Conservation (phyloP, 495 filamentous ascomycete genomes). For the Daldinia loculata region DNA sequence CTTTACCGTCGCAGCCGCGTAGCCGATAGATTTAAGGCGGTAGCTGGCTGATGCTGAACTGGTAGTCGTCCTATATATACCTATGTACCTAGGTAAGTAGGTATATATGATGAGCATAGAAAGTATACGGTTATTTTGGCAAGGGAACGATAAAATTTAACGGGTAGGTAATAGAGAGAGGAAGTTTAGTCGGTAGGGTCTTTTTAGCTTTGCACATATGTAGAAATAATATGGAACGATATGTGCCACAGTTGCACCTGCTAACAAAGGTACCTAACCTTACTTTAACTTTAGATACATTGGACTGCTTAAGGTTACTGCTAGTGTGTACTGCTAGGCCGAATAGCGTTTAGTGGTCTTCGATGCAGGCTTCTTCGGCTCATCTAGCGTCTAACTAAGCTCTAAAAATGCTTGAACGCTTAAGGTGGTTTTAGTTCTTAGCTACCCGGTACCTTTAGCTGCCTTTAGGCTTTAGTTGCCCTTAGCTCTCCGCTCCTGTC, state of each 20-base stretch:
- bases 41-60: background rate
- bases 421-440: background rate
- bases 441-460: background rate
- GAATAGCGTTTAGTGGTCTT: conserved; percentile 37
- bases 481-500: conserved; percentile 13
- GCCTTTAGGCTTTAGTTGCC: background rate
- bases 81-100: no score
- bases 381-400: conserved; percentile 41
- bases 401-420: conserved; percentile 18
- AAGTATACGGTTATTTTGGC: background rate
- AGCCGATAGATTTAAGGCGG: background rate
- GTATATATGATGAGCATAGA: no score
- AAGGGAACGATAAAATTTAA: background rate
- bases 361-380: conserved; percentile 46
- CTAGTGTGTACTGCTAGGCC: background rate
- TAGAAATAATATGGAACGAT: background rate
- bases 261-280: background rate
- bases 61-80: background rate
- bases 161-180: background rate
- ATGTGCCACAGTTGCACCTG: background rate
- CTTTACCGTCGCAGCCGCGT: background rate
- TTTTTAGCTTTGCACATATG: background rate
- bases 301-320: conserved; percentile 1
- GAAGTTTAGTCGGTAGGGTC: background rate
- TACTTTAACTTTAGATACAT: background rate